A percentile compares a stretch with the other conserved stretches of the same genome.
These are phyloP conservation scores for Cerioporus squamosus DNA, from an alignment of 1,284 basidiomycete species.

Conservation along the genomic window DNA sequence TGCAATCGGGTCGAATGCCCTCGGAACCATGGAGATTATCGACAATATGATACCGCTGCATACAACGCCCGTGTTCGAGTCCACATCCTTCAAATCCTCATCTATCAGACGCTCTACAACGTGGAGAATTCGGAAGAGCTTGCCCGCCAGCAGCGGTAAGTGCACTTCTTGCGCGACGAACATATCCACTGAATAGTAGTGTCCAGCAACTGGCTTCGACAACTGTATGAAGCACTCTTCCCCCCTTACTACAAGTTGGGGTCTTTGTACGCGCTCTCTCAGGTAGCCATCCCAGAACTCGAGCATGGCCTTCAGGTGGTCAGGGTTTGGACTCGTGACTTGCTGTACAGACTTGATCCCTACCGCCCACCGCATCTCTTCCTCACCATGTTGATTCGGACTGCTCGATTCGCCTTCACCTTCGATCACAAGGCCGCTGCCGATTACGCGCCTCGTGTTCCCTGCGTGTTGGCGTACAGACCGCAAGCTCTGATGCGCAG, in stretches of 20 bases:
- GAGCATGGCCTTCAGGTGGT: slow-evolving; percentile 39
- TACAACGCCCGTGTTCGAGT: slow-evolving; percentile 47
- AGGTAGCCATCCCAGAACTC: slow-evolving; percentile 41
- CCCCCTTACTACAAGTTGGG: slow-evolving; percentile 30
- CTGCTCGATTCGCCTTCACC: slow-evolving; percentile 24
- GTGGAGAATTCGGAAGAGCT: slow-evolving; percentile 27
- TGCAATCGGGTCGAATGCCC: slow-evolving; percentile 45
- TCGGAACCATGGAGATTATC: slow-evolving; percentile 39
- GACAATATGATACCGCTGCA: slow-evolving; percentile 31
- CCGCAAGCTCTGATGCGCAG: slow-evolving; percentile 12
- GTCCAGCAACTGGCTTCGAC: slow-evolving; percentile 7
- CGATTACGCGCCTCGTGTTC: slow-evolving; percentile 22
- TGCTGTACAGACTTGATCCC: slow-evolving; percentile 36
- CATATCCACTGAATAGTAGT: not conserved
- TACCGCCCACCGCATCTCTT: slow-evolving; percentile 8
- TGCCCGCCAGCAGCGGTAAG: slow-evolving; percentile 26
- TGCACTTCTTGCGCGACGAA: not conserved
- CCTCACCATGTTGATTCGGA: slow-evolving; percentile 27
- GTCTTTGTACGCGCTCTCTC: slow-evolving; percentile 35
- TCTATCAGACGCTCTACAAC: slow-evolving; percentile 41
- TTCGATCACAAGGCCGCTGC: slow-evolving; percentile 23
- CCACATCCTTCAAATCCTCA: slow-evolving; percentile 51
- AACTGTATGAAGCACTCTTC: slow-evolving; percentile 25
- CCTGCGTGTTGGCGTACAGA: slow-evolving; percentile 18
- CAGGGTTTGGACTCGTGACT: slow-evolving; percentile 43